Base-by-base conservation (phyloP, 176 grass and related monocot genomes). In the Poa pratensis region DNA sequence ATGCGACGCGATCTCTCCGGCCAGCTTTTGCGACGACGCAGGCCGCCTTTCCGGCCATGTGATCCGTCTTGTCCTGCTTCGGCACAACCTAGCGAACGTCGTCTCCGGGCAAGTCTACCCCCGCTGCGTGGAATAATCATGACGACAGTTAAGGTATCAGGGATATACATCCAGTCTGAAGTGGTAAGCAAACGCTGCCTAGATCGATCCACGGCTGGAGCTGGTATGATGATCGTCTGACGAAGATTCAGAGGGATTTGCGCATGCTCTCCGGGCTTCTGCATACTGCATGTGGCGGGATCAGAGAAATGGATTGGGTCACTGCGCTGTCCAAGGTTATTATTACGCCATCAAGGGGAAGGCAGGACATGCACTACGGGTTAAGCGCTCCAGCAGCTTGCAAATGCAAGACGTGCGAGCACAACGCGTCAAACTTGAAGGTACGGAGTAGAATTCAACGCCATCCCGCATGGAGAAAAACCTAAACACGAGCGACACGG, bases 21-120 rank as follows among this genome's bases (percentile, higher is more conserved):
- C 42, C 71, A 74, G 71, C 71, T 50, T 74, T 74, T 27, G 22
- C 42, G 42, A 73, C 68, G 13, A 73, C 68, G 13, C 40, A 10
- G 69, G 3, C n/a, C 2, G n/a, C 40, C 69, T 72, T 46, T 65
- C 24, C 62, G 12, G 14, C 3, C 71, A 51, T 51, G 71, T 50
- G 45, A 30, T 51, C 71, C 43, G 16, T 48, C 7, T 74, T 74
- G 71, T 50, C 71, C 71, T 28, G 15, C 71, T 18, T 0, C 71
- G 15, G 11, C 45, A 4, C 45, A 27, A 30, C 3, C 45, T 74
- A 74, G 71, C 24, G 22, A 9, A 24, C 69, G n/a, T n/a, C n/a
- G n/a, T n/a, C n/a, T n/a, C n/a, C n/a, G n/a, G n/a, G n/a, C n/a
- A n/a, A 66, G 62, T 66, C 62, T 26, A 20, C 0, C 2, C 15